phyloP scores from a whole-genome alignment of 2,329 filamentous ascomycete genomes.

The Trichophyton verrucosum region DNA sequence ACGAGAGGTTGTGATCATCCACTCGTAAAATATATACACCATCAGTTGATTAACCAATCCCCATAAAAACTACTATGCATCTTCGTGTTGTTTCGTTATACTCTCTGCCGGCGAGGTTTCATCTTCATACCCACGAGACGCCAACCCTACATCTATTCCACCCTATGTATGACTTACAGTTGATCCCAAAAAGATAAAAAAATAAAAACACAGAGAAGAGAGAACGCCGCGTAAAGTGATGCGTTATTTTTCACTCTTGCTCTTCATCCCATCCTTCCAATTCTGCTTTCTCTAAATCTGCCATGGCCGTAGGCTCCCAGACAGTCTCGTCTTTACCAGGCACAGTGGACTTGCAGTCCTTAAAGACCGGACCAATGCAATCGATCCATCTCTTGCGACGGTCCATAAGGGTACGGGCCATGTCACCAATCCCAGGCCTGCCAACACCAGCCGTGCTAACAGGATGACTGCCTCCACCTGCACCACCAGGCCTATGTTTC shows the following conservation, averaged over 20 bases:
- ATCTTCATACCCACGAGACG: neutral
- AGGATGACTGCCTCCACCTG: conserved; percentile 55
- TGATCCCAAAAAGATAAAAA: neutral
- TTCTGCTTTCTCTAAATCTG: conserved; percentile 59
- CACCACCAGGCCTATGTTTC: conserved; percentile 48
- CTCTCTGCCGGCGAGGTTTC: neutral
- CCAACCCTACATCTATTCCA: neutral
- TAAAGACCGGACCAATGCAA: conserved; percentile 80
- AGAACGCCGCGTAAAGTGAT: neutral
- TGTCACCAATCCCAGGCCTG: conserved; percentile 65
- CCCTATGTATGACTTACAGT: neutral
- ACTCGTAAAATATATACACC: conserved; percentile 24
- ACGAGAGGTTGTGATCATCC: conserved; percentile 36
- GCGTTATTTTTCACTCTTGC: conserved; percentile 42
- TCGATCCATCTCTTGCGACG: conserved; percentile 78
- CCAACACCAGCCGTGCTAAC: conserved; percentile 30
- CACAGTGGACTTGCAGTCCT: conserved; percentile 65
- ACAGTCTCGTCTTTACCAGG: conserved; percentile 58
- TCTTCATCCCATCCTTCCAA: conserved; percentile 73
- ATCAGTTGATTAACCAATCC: neutral
- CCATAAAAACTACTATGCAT: neutral
- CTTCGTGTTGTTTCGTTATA: neutral
- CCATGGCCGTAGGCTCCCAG: conserved; percentile 63
- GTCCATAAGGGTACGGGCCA: conserved; percentile 87
- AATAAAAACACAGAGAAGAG: neutral